A percentile compares a stretch with the other conserved stretches of the same genome.
phyloP scores from a whole-genome alignment of 192 early-diverging fungal genomes.

The Geranomyces variabilis region DNA sequence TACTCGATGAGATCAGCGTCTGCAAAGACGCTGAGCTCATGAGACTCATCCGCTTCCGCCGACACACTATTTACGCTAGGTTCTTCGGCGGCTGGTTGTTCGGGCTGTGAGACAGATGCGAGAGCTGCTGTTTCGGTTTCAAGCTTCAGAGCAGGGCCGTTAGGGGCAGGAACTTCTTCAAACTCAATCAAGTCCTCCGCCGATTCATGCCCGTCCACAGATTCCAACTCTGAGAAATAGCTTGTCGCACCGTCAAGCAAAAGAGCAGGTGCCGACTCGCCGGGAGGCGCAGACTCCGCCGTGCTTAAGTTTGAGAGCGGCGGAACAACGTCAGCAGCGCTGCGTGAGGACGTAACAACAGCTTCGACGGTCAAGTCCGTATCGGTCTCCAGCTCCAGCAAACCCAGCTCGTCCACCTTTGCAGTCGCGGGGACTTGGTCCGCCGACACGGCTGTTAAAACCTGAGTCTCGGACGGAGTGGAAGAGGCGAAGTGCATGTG shows the following conservation, averaged over 20 bases:
- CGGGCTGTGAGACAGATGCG: neutral
- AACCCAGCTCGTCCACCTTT: slow-evolving; percentile 11
- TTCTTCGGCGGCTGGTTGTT: neutral
- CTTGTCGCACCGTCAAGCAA: neutral
- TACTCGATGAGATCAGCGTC: slow-evolving; percentile 26
- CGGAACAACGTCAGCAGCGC: neutral
- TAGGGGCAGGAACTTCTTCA: slow-evolving; percentile 11
- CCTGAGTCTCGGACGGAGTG: neutral
- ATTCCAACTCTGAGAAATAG: neutral
- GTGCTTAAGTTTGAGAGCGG: neutral
- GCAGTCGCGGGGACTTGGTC: neutral
- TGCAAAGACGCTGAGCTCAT: neutral
- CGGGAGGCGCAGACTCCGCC: neutral
- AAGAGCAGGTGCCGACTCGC: no score
- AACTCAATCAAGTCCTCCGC: slow-evolving; percentile 19
- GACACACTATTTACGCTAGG: neutral
- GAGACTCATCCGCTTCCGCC: neutral
- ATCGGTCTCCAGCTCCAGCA: slow-evolving; percentile 11
- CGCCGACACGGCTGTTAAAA: no score
- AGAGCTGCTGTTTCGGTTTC: neutral
- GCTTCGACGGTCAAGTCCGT: slow-evolving; percentile 3
- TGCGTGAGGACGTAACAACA: neutral
- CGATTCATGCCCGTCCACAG: neutral
- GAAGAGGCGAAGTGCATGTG: neutral
- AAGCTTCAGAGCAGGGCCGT: slow-evolving; percentile 2